Evolutionary conservation across 345 rosid species (phyloP).

Genomic region (Clausena lansium): DNA sequence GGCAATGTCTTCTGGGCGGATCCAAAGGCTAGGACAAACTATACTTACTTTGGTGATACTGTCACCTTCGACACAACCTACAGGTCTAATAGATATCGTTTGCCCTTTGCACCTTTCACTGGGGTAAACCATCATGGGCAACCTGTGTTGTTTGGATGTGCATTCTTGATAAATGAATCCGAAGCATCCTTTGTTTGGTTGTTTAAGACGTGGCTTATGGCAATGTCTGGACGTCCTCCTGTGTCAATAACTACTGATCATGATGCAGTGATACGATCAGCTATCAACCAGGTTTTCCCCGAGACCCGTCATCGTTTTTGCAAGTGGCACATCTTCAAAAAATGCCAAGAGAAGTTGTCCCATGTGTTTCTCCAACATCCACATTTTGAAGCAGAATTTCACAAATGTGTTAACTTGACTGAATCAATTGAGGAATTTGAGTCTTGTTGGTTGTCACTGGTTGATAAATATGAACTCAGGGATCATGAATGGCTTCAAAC

Average conservation of each 20-base stretch:
- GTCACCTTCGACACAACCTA: constrained; percentile 52
- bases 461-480: constrained; percentile 43
- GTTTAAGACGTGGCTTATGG: constrained; percentile 47
- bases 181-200: constrained; percentile 55
- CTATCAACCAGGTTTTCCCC: constrained; percentile 45
- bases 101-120: constrained; percentile 57
- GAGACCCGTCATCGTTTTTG: constrained; percentile 49
- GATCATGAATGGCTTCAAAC: constrained; percentile 57
- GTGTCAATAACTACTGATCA: constrained; percentile 48
- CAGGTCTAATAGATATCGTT: constrained; percentile 44
- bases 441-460: constrained; percentile 46
- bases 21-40: constrained; percentile 41
- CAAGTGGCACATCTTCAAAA: constrained; percentile 49
- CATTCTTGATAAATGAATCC: constrained; percentile 45
- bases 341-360: constrained; percentile 51
- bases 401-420: constrained; percentile 47
- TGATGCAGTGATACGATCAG: constrained; percentile 40
- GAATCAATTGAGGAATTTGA: constrained; percentile 56
- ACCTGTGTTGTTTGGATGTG: constrained; percentile 58
- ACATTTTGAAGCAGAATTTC: constrained; percentile 47
- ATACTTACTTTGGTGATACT: constrained; percentile 51
- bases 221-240: constrained; percentile 48
- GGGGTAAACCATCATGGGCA: constrained; percentile 68
- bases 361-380: constrained; percentile 46
- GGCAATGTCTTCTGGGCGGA: constrained; percentile 59